Evolutionary conservation across 805 yeast species (phyloP).

Genomic region (Wickerhamomyces hampshirensis): DNA sequence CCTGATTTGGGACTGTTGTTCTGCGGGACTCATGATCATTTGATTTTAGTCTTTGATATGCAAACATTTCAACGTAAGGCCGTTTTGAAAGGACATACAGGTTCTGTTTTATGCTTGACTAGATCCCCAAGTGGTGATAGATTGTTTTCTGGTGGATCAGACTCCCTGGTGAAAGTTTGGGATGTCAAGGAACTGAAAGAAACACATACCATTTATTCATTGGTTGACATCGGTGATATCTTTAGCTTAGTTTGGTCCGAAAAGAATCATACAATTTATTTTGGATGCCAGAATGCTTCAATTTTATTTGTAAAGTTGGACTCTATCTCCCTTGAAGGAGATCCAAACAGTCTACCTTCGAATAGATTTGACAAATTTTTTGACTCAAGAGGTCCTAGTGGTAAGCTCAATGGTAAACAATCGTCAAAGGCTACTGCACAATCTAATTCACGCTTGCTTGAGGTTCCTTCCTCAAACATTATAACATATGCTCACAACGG

Average conservation of each 20-base stretch:
- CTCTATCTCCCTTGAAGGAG: conserved; percentile 23
- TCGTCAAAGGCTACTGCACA: neutral
- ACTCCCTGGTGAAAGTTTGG: conserved; percentile 87
- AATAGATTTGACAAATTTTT: conserved; percentile 78
- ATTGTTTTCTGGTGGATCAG: conserved; percentile 84
- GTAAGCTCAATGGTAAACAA: conserved; percentile 22
- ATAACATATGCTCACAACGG: conserved; percentile 88
- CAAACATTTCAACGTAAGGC: conserved; percentile 53
- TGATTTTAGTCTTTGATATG: conserved; percentile 66
- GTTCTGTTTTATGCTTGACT: conserved; percentile 70
- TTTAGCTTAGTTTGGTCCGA: conserved; percentile 76
- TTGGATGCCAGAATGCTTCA: conserved; percentile 92
- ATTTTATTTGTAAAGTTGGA: conserved; percentile 60
- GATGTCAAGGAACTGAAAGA: conserved; percentile 44
- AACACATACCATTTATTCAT: conserved; percentile 73
- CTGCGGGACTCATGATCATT: conserved; percentile 90
- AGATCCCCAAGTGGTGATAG: conserved; percentile 47
- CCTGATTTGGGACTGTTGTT: conserved; percentile 55
- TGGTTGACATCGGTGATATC: conserved; percentile 89
- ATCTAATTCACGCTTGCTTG: conserved; percentile 35
- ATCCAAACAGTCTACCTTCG: conserved; percentile 46
- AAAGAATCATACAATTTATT: conserved; percentile 53
- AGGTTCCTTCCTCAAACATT: conserved; percentile 63
- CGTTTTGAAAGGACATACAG: conserved; percentile 56
- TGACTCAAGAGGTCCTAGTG: conserved; percentile 86